These are phyloP conservation scores for Fusarium albidum DNA, from an alignment of 2,329 filamentous ascomycete genomes.

Conservation along the genomic window DNA sequence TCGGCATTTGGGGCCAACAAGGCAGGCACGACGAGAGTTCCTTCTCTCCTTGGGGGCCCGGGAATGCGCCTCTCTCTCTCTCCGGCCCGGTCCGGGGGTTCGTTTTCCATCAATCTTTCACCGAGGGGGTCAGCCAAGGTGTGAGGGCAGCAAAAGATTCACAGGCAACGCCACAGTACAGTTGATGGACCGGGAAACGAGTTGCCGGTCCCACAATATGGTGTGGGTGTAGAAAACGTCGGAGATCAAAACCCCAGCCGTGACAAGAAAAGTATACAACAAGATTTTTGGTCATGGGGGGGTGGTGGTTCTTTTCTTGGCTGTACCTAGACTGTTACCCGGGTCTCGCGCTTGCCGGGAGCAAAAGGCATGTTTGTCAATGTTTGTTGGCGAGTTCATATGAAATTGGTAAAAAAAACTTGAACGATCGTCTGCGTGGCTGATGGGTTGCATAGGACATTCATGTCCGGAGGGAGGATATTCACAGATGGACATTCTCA, in stretches of 20 bases:
- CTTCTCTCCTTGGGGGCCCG: constrained; percentile 1
- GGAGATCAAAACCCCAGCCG: no score
- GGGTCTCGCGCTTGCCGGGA: no score
- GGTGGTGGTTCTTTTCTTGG: no score
- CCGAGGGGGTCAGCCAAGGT: constrained; percentile 7
- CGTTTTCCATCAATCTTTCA: constrained; percentile 4
- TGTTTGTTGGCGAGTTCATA: no score
- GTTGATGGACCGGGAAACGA: constrained; percentile 38
- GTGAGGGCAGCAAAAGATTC: constrained; percentile 2
- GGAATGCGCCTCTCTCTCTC: neutral
- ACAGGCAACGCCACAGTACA: constrained; percentile 18
- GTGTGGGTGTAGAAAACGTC: constrained; percentile 1
- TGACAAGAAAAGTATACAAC: no score
- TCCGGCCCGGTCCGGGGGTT: constrained; percentile 33
- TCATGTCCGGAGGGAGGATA: constrained; percentile 28
- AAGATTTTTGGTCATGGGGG: no score
- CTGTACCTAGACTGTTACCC: no score
- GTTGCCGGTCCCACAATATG: constrained; percentile 34
- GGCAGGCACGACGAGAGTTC: neutral
- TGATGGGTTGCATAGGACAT: constrained; percentile 20
- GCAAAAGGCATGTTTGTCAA: no score
- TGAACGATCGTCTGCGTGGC: neutral
- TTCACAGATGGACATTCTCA: neutral
- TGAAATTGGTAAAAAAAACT: no score
- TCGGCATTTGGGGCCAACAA: constrained; percentile 30